Conservation (phyloP, 225 moss, liverwort and hornwort species). For the Pseudisothecium myosuroides region DNA sequence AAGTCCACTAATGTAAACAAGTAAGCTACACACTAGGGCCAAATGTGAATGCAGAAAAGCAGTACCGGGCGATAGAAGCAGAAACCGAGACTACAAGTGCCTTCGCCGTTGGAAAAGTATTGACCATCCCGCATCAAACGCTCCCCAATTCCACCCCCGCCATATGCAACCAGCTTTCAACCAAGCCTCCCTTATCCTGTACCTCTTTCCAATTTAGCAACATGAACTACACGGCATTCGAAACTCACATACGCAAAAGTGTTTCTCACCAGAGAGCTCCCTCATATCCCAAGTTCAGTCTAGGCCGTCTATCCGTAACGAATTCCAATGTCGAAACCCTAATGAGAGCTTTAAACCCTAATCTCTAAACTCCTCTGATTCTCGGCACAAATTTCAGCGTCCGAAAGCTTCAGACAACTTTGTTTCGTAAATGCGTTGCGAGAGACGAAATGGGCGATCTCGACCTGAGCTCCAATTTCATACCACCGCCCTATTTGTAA, state of each 20-base stretch:
- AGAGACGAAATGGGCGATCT: neutral
- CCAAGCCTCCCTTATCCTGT: neutral
- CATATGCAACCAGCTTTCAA: neutral
- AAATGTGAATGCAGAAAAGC: neutral
- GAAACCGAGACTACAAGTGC: conserved; percentile 4
- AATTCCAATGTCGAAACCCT: neutral
- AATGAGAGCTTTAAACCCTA: neutral
- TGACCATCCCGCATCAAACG: neutral
- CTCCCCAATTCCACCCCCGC: neutral
- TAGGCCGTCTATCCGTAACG: neutral
- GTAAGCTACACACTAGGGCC: neutral
- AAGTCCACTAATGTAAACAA: neutral
- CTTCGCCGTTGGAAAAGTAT: conserved; percentile 8
- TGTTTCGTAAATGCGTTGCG: neutral
- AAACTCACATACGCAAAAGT: neutral
- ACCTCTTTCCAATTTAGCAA: neutral
- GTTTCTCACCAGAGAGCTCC: neutral
- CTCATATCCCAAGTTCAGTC: too few relatives aligned
- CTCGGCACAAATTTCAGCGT: neutral
- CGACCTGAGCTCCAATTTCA: neutral
- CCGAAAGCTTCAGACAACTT: neutral
- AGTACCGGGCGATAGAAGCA: neutral
- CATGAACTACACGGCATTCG: neutral
- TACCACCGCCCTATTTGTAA: neutral
- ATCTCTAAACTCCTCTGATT: neutral